Base-by-base conservation (phyloP, 1,139 yeast species). In the Kluyveromyces sp. region DNA sequence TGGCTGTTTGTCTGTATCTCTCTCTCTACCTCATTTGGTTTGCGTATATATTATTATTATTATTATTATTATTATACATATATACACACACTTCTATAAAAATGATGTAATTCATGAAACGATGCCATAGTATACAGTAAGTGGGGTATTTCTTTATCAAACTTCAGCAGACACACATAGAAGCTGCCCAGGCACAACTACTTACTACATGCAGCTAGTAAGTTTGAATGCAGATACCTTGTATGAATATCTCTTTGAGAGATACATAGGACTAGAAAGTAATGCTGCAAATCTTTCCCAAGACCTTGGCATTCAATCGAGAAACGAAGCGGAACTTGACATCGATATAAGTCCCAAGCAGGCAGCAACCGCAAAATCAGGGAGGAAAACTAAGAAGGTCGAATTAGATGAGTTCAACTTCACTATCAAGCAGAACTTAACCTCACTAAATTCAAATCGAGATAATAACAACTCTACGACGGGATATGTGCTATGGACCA, bases 401-500 rank as follows among this genome's bases (percentile, higher is more conserved):
- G 27, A 34, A 25, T 45, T 45, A 25, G 48, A 46, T 33, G 42
- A 45, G 10, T 58, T 52, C 41, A 46, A 50, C 25, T 47, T 61
- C 10, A 47, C 39, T 4, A 31, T 63, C 6, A 51, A 54, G 32
- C 67, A 63, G 47, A 56, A 60, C 1, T 37, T 63, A 10, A 50
- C 64, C 1, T 54, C 61, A 27, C 47, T 64, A 10, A 52, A 52
- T 39, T 64, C 68, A 1, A 53, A 55, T 3, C 48, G 43, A 8
- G 60, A 55, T 38, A 64, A 64, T 43, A 54, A 54, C 26, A 63
- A 63, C 43, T 64, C 68, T 7, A 64, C 68, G 2, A 64, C 68
- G 2, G 68, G 68, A 3, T 64, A 57, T 45, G 67, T 64, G 4
- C 49, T 63, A 8, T 64, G 68, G 68, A 57, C 62, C 4, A 59